Evolutionary conservation across 108 stramenopile species (phyloP), one percentile per base, ranked within the genome.

Genomic region (Nitzschia inconspicua): DNA sequence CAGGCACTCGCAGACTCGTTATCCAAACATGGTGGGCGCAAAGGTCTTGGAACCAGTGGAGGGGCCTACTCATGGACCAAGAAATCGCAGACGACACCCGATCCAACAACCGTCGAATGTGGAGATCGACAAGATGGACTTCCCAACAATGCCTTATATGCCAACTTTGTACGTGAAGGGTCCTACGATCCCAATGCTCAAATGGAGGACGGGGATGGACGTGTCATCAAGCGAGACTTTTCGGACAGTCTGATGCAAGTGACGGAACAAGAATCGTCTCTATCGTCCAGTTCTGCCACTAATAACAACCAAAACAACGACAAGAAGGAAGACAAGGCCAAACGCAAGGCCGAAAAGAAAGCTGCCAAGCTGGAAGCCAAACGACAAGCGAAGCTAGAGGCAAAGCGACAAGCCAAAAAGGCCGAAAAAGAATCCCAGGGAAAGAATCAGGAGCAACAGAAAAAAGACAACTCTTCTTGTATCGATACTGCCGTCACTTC

Each of bases 1-100:
- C 84, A 86, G 75, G 78, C 74, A 14, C 68, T 93, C 23, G 85
- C 86, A 32, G 91, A 87, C 66, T 79, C 83, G 0, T 75, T 93
- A 14, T 70, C 88, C 39, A 85, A 84, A 54, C 74, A 86, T 14
- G 72, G 82, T 47, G 79, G 72, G 23, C 47, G 75, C 28, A 70
- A 63, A 40, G 91, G 87, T 24, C 63, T 86, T 26, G 84, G 83
- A 16, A 72, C 70, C 5, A 18, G 25, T 35, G 25, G 60, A 65
- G 44, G 78, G 65, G 27, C 68, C 70, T 52, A 83, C 63, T 63
- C 83, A 51, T 62, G 84, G 85, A 51, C 74, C 66, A 69, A 68
- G 57, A 66, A 72, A 14, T 48, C 63, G 31, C 35, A 28, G 30
- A 68, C 65, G 40, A 66, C 50, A 26, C 64, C 54, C 34, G 64